Conservation (phyloP, 2,329 filamentous ascomycete genomes). For the Scolecobasidium constrictum region DNA sequence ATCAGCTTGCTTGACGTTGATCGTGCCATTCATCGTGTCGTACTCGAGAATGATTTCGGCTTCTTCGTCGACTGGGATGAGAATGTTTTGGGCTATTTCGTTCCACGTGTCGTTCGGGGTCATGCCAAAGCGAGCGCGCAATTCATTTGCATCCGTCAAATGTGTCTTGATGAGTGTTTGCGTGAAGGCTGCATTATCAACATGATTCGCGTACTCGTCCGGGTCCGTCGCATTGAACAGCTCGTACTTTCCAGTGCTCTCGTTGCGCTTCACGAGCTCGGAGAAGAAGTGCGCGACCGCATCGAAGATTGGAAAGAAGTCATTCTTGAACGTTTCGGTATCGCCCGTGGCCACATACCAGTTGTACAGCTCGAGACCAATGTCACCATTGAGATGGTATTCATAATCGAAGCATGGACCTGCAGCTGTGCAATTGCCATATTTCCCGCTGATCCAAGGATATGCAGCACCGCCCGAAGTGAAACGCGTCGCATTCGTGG, state of each 20-base stretch:
- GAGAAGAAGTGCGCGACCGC: conserved; percentile 51
- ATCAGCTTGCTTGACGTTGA: conserved; percentile 60
- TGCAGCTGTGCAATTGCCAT: conserved; percentile 53
- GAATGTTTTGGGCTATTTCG: conserved; percentile 45
- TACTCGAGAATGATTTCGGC: conserved; percentile 55
- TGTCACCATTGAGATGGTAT: conserved; percentile 62
- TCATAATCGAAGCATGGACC: conserved; percentile 58
- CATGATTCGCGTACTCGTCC: conserved; percentile 57
- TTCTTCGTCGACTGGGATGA: conserved; percentile 39
- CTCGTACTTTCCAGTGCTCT: conserved; percentile 38
- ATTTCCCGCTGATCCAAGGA: conserved; percentile 57
- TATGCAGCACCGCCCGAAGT: conserved; percentile 49
- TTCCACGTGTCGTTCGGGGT: conserved; percentile 47
- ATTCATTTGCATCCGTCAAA: conserved; percentile 45
- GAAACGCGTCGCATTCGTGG: conserved; percentile 50
- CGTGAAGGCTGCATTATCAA: conserved; percentile 60
- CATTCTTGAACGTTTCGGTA: conserved; percentile 40
- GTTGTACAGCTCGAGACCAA: conserved; percentile 51
- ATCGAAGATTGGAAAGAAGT: conserved; percentile 53
- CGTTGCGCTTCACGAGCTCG: conserved; percentile 49
- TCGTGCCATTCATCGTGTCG: conserved; percentile 53
- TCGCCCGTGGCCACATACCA: conserved; percentile 52
- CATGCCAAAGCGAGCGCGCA: conserved; percentile 45
- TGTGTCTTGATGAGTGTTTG: conserved; percentile 50
- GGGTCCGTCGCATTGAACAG: conserved; percentile 61